A percentile compares a stretch with the other conserved stretches of the same genome.
phyloP scores from a whole-genome alignment of 305 asterid genomes.

The Stenogyne calaminthoides region DNA sequence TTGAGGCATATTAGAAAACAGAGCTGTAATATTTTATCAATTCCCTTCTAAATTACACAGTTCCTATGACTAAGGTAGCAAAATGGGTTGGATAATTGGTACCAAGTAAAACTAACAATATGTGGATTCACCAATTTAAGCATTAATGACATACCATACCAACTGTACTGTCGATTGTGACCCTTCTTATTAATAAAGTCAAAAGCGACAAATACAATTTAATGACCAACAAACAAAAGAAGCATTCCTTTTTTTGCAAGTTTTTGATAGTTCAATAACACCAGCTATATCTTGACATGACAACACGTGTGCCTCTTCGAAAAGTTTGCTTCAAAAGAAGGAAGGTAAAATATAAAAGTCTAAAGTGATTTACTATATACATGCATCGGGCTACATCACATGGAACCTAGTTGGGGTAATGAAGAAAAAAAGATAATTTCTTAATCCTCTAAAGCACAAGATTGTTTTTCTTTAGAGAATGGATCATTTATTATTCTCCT shows the following conservation, averaged over 20 bases:
- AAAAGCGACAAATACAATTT: background rate
- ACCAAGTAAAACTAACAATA: background rate
- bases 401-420: background rate
- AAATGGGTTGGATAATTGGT: background rate
- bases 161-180: background rate
- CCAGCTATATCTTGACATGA: constrained; percentile 10
- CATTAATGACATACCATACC: background rate
- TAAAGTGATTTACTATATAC: background rate
- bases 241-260: background rate
- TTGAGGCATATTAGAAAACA: background rate
- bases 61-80: constrained; percentile 4
- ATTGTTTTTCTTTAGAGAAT: background rate
- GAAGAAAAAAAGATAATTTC: background rate
- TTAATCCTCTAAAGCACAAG: background rate
- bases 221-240: background rate
- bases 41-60: background rate
- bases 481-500: background rate
- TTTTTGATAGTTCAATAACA: background rate
- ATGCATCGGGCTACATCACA: background rate
- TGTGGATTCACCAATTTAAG: background rate
- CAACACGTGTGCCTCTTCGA: constrained; percentile 7
- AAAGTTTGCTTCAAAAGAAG: background rate
- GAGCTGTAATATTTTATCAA: background rate
- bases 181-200: background rate
- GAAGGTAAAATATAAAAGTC: background rate